A percentile compares a stretch with the other conserved stretches of the same genome.
These are phyloP conservation scores for Fusarium transvaalense DNA, from an alignment of 2,329 filamentous ascomycete genomes.

Conservation along the genomic window DNA sequence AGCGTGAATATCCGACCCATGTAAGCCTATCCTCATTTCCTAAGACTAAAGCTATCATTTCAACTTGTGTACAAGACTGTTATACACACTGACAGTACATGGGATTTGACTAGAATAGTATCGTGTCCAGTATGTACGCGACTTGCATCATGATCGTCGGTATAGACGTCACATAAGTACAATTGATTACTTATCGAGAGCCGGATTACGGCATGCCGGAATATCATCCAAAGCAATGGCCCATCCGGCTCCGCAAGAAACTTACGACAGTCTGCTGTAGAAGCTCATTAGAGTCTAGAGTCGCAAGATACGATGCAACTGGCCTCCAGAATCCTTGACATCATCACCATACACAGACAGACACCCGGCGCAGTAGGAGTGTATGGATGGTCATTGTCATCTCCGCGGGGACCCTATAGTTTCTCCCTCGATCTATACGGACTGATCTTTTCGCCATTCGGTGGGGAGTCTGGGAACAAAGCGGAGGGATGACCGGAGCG, in stretches of 20 bases:
- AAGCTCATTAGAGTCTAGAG: not conserved
- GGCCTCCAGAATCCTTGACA: not conserved
- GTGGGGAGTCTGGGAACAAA: conserved; percentile 19
- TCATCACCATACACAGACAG: not conserved
- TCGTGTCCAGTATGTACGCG: not conserved
- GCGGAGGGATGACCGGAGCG: not conserved
- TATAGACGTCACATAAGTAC: not conserved
- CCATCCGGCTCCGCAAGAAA: conserved; percentile 13
- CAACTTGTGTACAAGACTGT: not conserved
- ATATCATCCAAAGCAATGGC: conserved; percentile 11
- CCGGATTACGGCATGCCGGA: not conserved
- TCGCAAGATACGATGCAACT: conserved; percentile 1
- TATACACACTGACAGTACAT: not conserved
- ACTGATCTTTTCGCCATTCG: not conserved
- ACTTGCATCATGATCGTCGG: conserved; percentile 16
- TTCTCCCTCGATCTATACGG: conserved; percentile 8
- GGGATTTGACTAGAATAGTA: not conserved
- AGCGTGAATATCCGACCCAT: conserved; percentile 1
- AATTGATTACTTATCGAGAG: not conserved
- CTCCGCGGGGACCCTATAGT: conserved; percentile 29
- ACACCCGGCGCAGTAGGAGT: not conserved
- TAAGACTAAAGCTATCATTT: conserved; percentile 6
- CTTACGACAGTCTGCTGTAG: conserved; percentile 13
- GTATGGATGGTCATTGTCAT: not conserved
- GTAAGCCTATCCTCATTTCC: not conserved